These are phyloP conservation scores for Hypoxylon rickii DNA, from an alignment of 495 filamentous ascomycete genomes.

Conservation along the genomic window DNA sequence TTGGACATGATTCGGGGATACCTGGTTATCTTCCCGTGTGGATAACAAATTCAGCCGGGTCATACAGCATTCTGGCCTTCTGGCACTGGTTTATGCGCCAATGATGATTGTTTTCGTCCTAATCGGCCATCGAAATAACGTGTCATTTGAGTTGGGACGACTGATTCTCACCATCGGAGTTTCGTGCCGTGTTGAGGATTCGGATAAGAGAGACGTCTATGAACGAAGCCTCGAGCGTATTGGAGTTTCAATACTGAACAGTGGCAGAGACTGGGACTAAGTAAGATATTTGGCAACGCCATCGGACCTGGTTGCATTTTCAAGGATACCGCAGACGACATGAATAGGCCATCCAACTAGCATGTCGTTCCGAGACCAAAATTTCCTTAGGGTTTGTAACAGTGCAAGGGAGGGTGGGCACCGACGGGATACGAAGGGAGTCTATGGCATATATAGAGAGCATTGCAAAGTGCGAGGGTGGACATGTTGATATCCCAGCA, in stretches of 20 bases:
- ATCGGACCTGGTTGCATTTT: conserved; percentile 9
- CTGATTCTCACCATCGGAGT: conserved; percentile 1
- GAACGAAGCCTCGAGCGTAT: conserved; percentile 3
- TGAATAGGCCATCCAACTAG: conserved; percentile 15
- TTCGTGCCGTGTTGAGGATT: conserved; percentile 6
- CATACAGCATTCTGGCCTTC: conserved; percentile 3
- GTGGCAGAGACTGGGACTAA: too few species aligned
- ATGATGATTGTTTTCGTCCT: conserved; percentile 5
- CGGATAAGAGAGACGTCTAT: conserved; percentile 9
- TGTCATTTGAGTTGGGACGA: conserved; percentile 7
- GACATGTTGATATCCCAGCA: conserved; percentile 23
- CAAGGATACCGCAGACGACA: conserved; percentile 12
- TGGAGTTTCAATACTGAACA: not conserved
- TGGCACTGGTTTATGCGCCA: conserved; percentile 3
- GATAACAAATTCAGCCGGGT: conserved; percentile 20
- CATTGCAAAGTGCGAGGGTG: conserved; percentile 25
- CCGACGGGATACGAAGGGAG: conserved; percentile 25
- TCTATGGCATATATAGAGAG: conserved; percentile 35
- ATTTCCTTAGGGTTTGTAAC: conserved; percentile 26
- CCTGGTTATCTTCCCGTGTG: conserved; percentile 25
- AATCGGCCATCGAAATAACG: not conserved
- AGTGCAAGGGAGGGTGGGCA: conserved; percentile 7
- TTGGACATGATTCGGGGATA: conserved; percentile 27
- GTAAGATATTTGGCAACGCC: conserved; percentile 24
- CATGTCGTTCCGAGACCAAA: conserved; percentile 5